phyloP scores from a whole-genome alignment of 2,329 filamentous ascomycete genomes.

The Fusarium mangiferae region DNA sequence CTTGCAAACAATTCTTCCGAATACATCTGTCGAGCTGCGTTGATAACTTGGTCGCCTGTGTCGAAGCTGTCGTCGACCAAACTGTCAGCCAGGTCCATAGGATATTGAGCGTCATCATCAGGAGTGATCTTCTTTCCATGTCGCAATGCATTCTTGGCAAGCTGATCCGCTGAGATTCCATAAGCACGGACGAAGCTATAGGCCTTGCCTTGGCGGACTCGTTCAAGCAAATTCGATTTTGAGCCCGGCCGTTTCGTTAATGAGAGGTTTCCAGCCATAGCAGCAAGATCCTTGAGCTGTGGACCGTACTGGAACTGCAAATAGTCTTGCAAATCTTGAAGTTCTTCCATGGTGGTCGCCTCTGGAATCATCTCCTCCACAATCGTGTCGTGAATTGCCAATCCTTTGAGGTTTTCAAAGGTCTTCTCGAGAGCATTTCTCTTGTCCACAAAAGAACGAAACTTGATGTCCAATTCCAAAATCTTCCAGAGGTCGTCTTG shows the following conservation, averaged over 20 bases:
- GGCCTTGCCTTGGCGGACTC: conserved; percentile 81
- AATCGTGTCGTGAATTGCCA: conserved; percentile 74
- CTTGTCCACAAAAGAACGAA: conserved; percentile 91
- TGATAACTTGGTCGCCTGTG: conserved; percentile 79
- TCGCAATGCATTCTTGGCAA: conserved; percentile 86
- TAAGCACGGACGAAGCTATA: conserved; percentile 88
- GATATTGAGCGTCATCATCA: conserved; percentile 83
- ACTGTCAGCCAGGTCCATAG: conserved; percentile 87
- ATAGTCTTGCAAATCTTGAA: conserved; percentile 97
- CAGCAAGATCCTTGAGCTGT: conserved; percentile 82
- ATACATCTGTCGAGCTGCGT: conserved; percentile 86
- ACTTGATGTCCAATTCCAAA: conserved; percentile 94
- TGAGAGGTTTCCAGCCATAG: conserved; percentile 70
- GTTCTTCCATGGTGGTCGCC: conserved; percentile 89
- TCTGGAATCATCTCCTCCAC: conserved; percentile 84
- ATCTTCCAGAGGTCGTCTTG: conserved; percentile 97
- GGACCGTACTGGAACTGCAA: conserved; percentile 91
- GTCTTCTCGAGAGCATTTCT: conserved; percentile 84
- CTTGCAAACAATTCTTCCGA: conserved; percentile 90
- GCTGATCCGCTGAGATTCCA: conserved; percentile 87
- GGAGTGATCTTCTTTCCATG: conserved; percentile 82
- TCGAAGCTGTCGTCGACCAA: conserved; percentile 78
- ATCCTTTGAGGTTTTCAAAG: conserved; percentile 75
- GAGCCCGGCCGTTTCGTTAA: conserved; percentile 84
- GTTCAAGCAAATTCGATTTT: conserved; percentile 83